A percentile compares a stretch with the other conserved stretches of the same genome.
These are phyloP conservation scores for Auriscalpium microsporum DNA, from an alignment of 768 basidiomycete species.

Conservation along the genomic window DNA sequence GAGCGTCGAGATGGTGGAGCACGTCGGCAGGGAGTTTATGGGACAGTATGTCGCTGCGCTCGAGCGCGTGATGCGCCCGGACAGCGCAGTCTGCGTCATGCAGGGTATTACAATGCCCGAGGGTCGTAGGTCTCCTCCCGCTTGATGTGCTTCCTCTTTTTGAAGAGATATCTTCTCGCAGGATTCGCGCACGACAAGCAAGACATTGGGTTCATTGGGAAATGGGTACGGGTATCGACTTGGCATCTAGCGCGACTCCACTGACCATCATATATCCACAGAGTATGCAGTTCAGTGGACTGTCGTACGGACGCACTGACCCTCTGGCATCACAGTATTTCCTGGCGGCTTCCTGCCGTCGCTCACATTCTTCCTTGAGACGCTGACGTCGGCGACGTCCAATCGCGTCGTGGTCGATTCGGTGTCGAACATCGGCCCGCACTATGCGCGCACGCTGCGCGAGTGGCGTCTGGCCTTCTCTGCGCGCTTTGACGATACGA, in stretches of 20 bases:
- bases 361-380: slow-evolving; percentile 7
- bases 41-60: slow-evolving; percentile 29
- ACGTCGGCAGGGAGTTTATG: slow-evolving; percentile 31
- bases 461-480: slow-evolving; percentile 67
- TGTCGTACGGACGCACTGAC: not conserved
- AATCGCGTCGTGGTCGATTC: slow-evolving; percentile 9
- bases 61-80: slow-evolving; percentile 29
- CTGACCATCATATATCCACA: not conserved
- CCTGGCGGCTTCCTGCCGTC: slow-evolving; percentile 14
- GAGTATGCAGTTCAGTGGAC: not conserved
- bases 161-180: not conserved
- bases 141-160: not conserved
- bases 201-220: slow-evolving; percentile 4
- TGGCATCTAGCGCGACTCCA: not conserved
- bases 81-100: slow-evolving; percentile 29
- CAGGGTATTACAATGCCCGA: slow-evolving; percentile 9
- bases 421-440: slow-evolving; percentile 27
- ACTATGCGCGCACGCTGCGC: slow-evolving; percentile 70
- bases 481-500: slow-evolving; percentile 40
- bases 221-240: slow-evolving; percentile 1
- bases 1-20: slow-evolving; percentile 78
- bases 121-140: not conserved
- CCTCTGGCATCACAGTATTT: slow-evolving; percentile 3
- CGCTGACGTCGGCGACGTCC: slow-evolving; percentile 4
- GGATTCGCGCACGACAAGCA: slow-evolving; percentile 28